Percentiles rank a stretch among this genome's conserved stretches.
Evolutionary conservation across 2,329 filamentous ascomycete genomes (phyloP).

Genomic region (Colletotrichum aenigma): DNA sequence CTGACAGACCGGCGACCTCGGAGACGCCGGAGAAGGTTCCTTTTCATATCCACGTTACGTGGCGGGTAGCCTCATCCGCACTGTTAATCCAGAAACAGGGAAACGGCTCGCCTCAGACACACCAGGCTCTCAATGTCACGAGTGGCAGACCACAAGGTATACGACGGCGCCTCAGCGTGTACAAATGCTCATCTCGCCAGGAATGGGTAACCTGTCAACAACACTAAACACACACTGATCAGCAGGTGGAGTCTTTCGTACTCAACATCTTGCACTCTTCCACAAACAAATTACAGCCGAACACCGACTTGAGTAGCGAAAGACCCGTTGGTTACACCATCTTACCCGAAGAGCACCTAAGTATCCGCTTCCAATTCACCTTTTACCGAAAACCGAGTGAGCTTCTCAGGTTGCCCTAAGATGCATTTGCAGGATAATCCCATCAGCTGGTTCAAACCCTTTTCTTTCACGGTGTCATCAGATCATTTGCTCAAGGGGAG

Average conservation of each 20-base stretch:
- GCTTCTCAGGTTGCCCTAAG: background rate
- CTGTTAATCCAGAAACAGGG: background rate
- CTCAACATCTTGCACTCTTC: background rate
- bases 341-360: background rate
- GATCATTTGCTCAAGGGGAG: background rate
- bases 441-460: background rate
- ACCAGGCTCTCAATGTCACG: background rate
- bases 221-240: background rate
- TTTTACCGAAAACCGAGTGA: background rate
- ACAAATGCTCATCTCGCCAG: background rate
- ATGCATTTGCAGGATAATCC: background rate
- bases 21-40: background rate
- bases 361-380: background rate
- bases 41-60: background rate
- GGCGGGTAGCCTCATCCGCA: background rate
- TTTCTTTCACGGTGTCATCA: background rate
- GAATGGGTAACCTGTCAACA: background rate
- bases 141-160: background rate
- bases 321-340: background rate
- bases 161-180: background rate
- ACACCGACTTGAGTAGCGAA: background rate
- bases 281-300: background rate
- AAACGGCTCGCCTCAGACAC: background rate
- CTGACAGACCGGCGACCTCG: background rate
- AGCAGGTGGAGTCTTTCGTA: background rate